A percentile compares a stretch with the other conserved stretches of the same genome.
These are phyloP conservation scores for Papiliotrema terrestris DNA, from an alignment of 1,284 basidiomycete species.

Conservation along the genomic window DNA sequence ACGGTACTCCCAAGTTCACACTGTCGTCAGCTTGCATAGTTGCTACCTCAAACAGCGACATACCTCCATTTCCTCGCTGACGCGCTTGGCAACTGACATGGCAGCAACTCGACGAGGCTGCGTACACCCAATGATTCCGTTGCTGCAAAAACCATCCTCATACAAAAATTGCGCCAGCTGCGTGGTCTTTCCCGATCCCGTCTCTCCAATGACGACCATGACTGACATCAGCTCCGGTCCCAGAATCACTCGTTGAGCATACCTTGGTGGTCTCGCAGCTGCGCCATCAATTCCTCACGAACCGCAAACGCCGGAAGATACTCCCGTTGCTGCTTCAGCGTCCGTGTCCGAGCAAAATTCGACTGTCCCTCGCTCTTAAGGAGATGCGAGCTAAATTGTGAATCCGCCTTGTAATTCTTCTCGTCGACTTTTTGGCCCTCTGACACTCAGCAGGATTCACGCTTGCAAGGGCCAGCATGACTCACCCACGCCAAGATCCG, in stretches of 20 bases:
- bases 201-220: slow-evolving; percentile 90
- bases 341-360: slow-evolving; percentile 74
- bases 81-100: slow-evolving; percentile 98
- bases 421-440: slow-evolving; percentile 63
- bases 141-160: slow-evolving; percentile 87
- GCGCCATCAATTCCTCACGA: slow-evolving; percentile 85
- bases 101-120: slow-evolving; percentile 96
- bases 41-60: slow-evolving; percentile 4
- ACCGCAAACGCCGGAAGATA: slow-evolving; percentile 98
- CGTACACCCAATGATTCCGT: slow-evolving; percentile 90
- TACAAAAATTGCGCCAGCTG: slow-evolving; percentile 88
- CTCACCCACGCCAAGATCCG: slow-evolving; percentile 50
- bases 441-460: slow-evolving; percentile 23
- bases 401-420: slow-evolving; percentile 84
- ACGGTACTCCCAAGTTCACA: slow-evolving; percentile 83
- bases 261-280: slow-evolving; percentile 95
- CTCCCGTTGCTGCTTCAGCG: slow-evolving; percentile 91
- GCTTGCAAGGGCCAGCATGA: background rate
- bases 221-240: slow-evolving; percentile 53
- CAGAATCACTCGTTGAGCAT: slow-evolving; percentile 14
- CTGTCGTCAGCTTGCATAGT: slow-evolving; percentile 25
- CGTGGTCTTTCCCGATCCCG: slow-evolving; percentile 92
- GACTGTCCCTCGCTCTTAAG: slow-evolving; percentile 74
- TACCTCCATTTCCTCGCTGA: slow-evolving; percentile 81
- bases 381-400: slow-evolving; percentile 91